Percentiles rank a stretch among this genome's conserved stretches.
phyloP scores from a whole-genome alignment of 192 early-diverging fungal species.

The Rhizophagus clarus region DNA sequence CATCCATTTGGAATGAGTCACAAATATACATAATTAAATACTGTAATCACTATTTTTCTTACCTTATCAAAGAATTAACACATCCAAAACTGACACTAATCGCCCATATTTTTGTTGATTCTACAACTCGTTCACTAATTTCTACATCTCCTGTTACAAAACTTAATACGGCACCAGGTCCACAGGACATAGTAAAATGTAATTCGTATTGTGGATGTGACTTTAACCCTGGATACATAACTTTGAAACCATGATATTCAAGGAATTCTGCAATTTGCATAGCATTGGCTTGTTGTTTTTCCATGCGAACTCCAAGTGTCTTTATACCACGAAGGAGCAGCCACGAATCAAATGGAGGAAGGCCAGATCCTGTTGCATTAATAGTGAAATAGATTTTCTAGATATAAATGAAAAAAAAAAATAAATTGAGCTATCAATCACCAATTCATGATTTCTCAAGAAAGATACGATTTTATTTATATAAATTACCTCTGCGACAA shows the following conservation, averaged over 20 bases:
- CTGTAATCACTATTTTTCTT: constrained; percentile 2
- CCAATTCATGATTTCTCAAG: too few species aligned
- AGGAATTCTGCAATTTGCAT: constrained; percentile 80
- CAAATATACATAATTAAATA: background rate
- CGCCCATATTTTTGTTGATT: constrained; percentile 80
- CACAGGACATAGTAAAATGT: constrained; percentile 75
- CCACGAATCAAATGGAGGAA: constrained; percentile 93
- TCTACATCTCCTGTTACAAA: constrained; percentile 90
- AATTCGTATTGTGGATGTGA: constrained; percentile 85
- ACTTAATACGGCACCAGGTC: constrained; percentile 92
- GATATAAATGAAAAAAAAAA: background rate
- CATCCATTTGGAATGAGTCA: constrained; percentile 14
- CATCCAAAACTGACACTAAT: constrained; percentile 98
- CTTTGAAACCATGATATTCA: constrained; percentile 77
- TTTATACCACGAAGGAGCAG: constrained; percentile 92
- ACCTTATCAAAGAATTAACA: constrained; percentile 96
- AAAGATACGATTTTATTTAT: too few species aligned
- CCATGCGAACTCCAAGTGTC: constrained; percentile 95
- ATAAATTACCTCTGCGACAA: constrained; percentile 68
- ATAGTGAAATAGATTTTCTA: constrained; percentile 89
- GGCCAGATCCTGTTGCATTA: constrained; percentile 89
- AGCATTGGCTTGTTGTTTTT: constrained; percentile 88
- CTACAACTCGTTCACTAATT: constrained; percentile 78
- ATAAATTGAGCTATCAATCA: background rate
- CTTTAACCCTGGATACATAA: constrained; percentile 86